A percentile compares a stretch with the other conserved stretches of the same genome.
Conservation (phyloP, 306 rosid species). For the Cucumis melo region DNA sequence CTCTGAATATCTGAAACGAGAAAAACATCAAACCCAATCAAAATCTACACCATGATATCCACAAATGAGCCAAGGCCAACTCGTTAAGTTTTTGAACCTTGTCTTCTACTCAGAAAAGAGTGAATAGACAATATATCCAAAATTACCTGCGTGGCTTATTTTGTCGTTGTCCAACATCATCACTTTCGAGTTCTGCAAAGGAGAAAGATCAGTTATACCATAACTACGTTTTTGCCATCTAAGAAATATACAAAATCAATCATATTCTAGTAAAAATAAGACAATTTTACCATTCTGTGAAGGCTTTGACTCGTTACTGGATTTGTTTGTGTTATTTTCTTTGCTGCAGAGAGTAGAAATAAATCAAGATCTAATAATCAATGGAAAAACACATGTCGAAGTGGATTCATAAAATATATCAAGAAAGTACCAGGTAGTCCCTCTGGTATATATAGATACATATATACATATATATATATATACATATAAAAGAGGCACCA, state of each 20-base stretch:
- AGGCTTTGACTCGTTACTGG: constrained; percentile 52
- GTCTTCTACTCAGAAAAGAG: neutral
- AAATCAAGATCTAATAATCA: neutral
- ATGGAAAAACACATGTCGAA: neutral
- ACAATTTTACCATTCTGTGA: constrained; percentile 54
- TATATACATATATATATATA: neutral
- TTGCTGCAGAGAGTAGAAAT: constrained; percentile 39
- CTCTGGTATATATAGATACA: neutral
- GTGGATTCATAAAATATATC: neutral
- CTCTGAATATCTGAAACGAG: constrained; percentile 75
- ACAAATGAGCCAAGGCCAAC: neutral
- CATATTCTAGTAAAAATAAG: neutral
- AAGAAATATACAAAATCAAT: neutral
- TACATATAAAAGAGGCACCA: neutral
- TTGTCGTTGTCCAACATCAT: constrained; percentile 81
- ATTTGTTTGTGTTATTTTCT: constrained; percentile 41
- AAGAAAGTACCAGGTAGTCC: neutral
- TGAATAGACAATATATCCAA: neutral
- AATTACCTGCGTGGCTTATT: constrained; percentile 89
- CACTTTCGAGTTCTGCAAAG: constrained; percentile 45
- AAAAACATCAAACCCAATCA: constrained; percentile 2
- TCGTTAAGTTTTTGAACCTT: neutral
- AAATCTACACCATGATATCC: neutral
- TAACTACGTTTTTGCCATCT: neutral
- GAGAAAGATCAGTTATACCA: neutral